phyloP scores from a whole-genome alignment of 2,329 filamentous ascomycete species.

The Aureobasidium sp. region DNA sequence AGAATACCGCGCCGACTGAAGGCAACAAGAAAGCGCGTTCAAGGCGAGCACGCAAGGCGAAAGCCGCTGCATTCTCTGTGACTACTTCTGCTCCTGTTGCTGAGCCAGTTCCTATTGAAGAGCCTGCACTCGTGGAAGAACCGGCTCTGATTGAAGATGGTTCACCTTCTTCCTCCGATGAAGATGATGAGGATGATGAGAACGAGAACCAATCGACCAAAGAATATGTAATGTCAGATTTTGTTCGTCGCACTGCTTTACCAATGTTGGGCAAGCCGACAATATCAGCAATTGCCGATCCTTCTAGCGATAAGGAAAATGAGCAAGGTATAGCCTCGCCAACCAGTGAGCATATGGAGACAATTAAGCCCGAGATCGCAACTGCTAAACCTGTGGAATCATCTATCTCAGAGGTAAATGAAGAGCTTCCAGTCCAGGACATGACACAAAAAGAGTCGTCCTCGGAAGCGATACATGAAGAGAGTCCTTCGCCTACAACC shows the following conservation, averaged over 20 bases:
- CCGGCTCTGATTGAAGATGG: background rate
- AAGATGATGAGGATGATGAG: background rate
- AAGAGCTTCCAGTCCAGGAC: background rate
- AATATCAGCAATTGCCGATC: background rate
- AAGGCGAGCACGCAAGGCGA: background rate
- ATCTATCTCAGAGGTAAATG: background rate
- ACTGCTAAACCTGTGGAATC: background rate
- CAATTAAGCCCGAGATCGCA: background rate
- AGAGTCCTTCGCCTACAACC: background rate
- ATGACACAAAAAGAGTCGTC: background rate
- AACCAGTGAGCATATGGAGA: background rate
- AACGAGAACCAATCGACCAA: background rate
- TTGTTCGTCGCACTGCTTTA: background rate
- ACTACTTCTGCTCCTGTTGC: background rate
- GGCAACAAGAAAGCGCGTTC: background rate
- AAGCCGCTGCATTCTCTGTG: background rate
- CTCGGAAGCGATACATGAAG: background rate
- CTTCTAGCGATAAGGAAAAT: constrained; percentile 1
- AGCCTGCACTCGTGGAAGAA: background rate
- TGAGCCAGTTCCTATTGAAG: background rate
- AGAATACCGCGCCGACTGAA: background rate
- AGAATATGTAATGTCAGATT: background rate
- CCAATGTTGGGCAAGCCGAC: background rate
- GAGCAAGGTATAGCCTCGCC: background rate
- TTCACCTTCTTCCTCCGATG: background rate